Evolutionary conservation across 2,329 filamentous ascomycete genomes (phyloP).

Genomic region (Cyphellophora europaea): DNA sequence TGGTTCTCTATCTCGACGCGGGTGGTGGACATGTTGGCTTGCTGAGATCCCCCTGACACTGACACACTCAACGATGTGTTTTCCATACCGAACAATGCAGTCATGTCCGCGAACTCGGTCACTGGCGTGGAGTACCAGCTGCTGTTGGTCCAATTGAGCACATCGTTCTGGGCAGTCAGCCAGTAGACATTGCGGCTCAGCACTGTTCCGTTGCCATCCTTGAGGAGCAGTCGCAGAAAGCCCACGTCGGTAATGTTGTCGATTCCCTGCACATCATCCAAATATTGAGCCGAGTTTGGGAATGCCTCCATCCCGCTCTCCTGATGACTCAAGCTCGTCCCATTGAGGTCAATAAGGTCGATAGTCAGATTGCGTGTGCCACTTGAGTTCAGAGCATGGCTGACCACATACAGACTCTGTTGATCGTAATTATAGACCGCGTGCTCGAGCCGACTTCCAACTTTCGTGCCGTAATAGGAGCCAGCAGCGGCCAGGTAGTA

Average conservation of each 20-base stretch:
- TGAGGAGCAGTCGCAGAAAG: slow-evolving; percentile 43
- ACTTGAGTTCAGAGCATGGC: slow-evolving; percentile 35
- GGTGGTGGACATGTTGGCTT: slow-evolving; percentile 5
- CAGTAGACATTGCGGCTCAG: slow-evolving; percentile 55
- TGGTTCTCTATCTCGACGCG: slow-evolving; percentile 43
- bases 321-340: slow-evolving; percentile 28
- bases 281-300: neutral
- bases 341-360: slow-evolving; percentile 42
- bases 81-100: slow-evolving; percentile 31
- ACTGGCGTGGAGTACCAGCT: slow-evolving; percentile 54
- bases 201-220: slow-evolving; percentile 20
- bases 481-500: slow-evolving; percentile 51
- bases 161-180: slow-evolving; percentile 39
- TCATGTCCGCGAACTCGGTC: slow-evolving; percentile 40
- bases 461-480: slow-evolving; percentile 51
- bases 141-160: slow-evolving; percentile 46
- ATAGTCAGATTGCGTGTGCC: slow-evolving; percentile 36
- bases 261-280: slow-evolving; percentile 21
- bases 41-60: slow-evolving; percentile 2
- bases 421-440: slow-evolving; percentile 46
- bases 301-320: neutral
- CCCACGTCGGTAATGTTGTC: slow-evolving; percentile 31
- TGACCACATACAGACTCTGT: slow-evolving; percentile 42
- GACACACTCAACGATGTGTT: slow-evolving; percentile 29
- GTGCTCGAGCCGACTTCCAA: slow-evolving; percentile 41